Percentiles rank a stretch among this genome's conserved stretches.
Evolutionary conservation across 2,329 filamentous ascomycete genomes (phyloP).

Genomic region (Alternaria tenuissima): DNA sequence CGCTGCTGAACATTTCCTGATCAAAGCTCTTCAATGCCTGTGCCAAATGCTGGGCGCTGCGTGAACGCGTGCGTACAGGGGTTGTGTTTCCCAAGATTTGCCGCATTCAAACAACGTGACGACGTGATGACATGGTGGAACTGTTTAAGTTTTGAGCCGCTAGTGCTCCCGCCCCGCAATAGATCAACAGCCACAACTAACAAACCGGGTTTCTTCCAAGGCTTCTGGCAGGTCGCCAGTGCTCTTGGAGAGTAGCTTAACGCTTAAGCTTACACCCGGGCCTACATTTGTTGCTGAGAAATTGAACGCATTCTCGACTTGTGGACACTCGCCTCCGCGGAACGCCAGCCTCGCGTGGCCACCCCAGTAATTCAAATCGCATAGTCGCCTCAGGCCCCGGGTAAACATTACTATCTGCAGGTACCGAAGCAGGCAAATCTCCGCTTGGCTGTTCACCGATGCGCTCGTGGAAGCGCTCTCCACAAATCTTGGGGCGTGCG

Average conservation of each 20-base stretch:
- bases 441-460: constrained; percentile 12
- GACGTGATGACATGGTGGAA: constrained; percentile 44
- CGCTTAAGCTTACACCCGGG: constrained; percentile 10
- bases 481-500: not conserved
- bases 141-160: constrained; percentile 29
- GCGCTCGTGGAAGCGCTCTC: constrained; percentile 1
- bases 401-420: constrained; percentile 8
- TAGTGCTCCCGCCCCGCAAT: constrained; percentile 22
- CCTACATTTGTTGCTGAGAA: constrained; percentile 19
- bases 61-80: constrained; percentile 30
- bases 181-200: constrained; percentile 4
- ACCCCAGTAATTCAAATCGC: constrained; percentile 3
- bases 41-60: constrained; percentile 16
- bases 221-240: constrained; percentile 3
- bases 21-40: constrained; percentile 11
- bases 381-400: not conserved
- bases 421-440: constrained; percentile 13
- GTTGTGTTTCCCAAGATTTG: constrained; percentile 17
- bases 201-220: constrained; percentile 11
- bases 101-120: constrained; percentile 38
- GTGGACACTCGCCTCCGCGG: constrained; percentile 19
- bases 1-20: constrained; percentile 4
- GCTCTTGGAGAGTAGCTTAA: constrained; percentile 6
- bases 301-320: constrained; percentile 13
- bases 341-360: constrained; percentile 9